Base-by-base conservation (phyloP, 352 stramenopile genomes). In the Phytophthora sansomeana region DNA sequence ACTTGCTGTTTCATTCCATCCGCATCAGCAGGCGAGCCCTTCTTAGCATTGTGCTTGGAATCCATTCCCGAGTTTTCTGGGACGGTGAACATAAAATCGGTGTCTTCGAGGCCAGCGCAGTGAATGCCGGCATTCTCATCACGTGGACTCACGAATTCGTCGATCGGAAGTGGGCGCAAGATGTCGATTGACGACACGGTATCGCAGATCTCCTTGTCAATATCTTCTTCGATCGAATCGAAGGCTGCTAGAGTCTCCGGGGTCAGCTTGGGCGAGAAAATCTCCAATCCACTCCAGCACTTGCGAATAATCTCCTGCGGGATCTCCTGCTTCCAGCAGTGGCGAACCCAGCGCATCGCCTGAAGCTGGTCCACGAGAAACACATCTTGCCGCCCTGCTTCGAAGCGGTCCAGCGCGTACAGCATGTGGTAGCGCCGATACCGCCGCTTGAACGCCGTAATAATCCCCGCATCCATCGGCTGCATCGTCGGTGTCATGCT, bases 361-460 rank as follows among this genome's bases (percentile, higher is more conserved):
- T 87, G 80, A 17, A 82, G 28, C 50, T 74, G 60, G 6, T 83
- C 79, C 21, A 89, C 69, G 29, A 73, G 49, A 46, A 85, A 87
- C 6, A 89, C 77, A 41, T 78, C 63, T n/a, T 76, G 47, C n/a
- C 63, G 42, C 0, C 70, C 77, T n/a, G 72, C 77, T 41, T 86
- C 80, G 36, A 78, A 81, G 24, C 71, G 75, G 30, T 89, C 80
- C 36, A 87, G 67, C 38, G 75, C 77, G 59, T 86, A 80, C 35
- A 80, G 60, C 69, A 86, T 72, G 55, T 85, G 77, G 58, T 86
- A 80, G 29, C 79, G 69, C 2, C 75, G 75, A 70, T 84, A 88
- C 39, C 78, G 63, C 9, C 72, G 72, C 67, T 89, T 89, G 63
- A 89, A 83, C 39, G 72, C 66, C 44, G 61, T 61, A 13, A 85